Evolutionary conservation across 345 rosid species (phyloP).

Genomic region (Citrus cavaleriei): DNA sequence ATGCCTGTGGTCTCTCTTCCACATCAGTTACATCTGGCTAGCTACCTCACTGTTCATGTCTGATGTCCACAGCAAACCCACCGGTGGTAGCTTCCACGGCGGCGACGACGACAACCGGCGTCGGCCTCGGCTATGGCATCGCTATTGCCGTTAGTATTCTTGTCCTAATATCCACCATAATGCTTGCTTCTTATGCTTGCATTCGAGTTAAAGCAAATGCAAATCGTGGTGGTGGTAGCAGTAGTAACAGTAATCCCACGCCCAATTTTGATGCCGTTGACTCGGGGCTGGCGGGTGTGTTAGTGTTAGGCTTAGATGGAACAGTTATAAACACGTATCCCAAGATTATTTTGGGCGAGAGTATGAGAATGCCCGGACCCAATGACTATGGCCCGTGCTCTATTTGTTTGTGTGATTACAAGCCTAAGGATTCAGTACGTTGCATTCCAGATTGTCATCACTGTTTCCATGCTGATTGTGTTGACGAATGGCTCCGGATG

Average conservation of each 20-base stretch:
- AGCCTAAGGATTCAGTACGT: constrained; percentile 40
- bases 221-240: background rate
- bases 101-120: constrained; percentile 38
- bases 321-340: constrained; percentile 47
- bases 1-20: background rate
- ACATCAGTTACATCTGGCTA: background rate
- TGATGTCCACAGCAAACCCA: constrained; percentile 42
- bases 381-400: constrained; percentile 51
- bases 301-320: constrained; percentile 37
- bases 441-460: constrained; percentile 71
- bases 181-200: constrained; percentile 73
- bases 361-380: constrained; percentile 53
- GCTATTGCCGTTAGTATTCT: constrained; percentile 78
- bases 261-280: background rate
- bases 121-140: constrained; percentile 77
- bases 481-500: constrained; percentile 67
- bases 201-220: constrained; percentile 41
- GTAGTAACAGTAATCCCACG: background rate
- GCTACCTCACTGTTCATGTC: background rate
- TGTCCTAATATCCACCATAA: constrained; percentile 69
- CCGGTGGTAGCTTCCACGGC: constrained; percentile 21
- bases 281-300: background rate
- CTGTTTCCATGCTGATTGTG: constrained; percentile 67
- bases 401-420: constrained; percentile 63
- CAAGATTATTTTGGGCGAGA: constrained; percentile 57